A percentile compares a stretch with the other conserved stretches of the same genome.
Conservation (phyloP, 129 eudicot species). For the Solidago caesia region DNA sequence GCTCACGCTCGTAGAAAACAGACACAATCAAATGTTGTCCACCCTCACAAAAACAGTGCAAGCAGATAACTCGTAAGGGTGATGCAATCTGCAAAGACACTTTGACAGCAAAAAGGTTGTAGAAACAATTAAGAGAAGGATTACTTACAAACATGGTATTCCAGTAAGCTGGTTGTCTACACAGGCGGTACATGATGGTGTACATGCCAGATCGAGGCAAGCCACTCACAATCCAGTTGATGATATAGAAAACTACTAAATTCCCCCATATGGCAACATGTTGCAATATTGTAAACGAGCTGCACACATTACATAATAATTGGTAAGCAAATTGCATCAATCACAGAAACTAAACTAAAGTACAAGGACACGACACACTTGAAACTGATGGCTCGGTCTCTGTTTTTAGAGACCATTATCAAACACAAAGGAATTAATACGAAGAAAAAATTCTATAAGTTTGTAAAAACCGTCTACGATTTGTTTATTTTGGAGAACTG, state of each 20-base stretch:
- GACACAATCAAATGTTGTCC: not conserved
- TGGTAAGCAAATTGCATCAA: constrained; percentile 1
- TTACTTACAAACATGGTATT: constrained; percentile 83
- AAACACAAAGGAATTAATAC: not conserved
- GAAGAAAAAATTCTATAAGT: not conserved
- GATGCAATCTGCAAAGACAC: no score
- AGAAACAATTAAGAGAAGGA: constrained; percentile 2
- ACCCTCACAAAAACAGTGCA: not conserved
- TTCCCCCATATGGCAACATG: constrained; percentile 97
- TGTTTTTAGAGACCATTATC: not conserved
- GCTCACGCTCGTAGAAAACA: not conserved
- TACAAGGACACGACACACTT: not conserved
- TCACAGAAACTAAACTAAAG: constrained; percentile 1
- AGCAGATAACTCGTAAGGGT: not conserved
- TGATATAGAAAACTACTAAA: constrained; percentile 66
- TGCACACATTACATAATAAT: constrained; percentile 32
- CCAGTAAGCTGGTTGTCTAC: constrained; percentile 93
- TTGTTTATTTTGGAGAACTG: constrained; percentile 4
- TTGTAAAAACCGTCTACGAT: not conserved
- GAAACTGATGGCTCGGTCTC: not conserved
- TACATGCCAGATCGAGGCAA: constrained; percentile 89
- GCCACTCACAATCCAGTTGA: constrained; percentile 87
- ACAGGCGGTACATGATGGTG: constrained; percentile 91
- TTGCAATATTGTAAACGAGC: constrained; percentile 90
- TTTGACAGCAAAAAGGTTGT: not conserved